Evolutionary conservation across 179 eudicot species (phyloP), one percentile per base, ranked within the genome.

Genomic region (Spergularia azorica): DNA sequence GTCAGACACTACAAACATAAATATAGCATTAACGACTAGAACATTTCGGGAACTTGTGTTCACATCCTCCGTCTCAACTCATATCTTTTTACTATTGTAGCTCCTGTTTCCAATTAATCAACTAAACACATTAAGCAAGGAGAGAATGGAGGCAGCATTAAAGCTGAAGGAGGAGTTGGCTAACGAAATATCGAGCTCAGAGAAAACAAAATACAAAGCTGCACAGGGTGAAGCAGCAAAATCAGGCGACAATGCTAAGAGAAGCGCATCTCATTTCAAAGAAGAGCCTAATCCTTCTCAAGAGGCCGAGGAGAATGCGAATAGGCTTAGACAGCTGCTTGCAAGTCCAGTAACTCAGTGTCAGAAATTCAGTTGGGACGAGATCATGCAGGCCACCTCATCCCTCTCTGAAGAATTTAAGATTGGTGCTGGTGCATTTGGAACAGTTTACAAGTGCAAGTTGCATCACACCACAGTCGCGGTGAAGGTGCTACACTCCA

Each of bases 401-500:
- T 87, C 91, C 14, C 84, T 92, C 60, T 86, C 94, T 2, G 87
- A 89, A 0, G 73, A 86, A 70, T 90, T 84, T 61, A 88, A 78
- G 76, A 87, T 92, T 43, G 97, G 97, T 71, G 79, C 74, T 79
- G 97, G 97, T 73, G 90, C 88, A 18, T 87, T 87, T 56, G 97
- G 97, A 77, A 91, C 87, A 62, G 96, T 92, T 8, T 92, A 87
- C 71, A 92, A 88, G 76, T 88, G 94, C 83, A 87, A 86, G 74
- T 85, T 91, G 82, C 92, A 86, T 78, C 91, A 89, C 80, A 92
- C 92, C 14, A 83, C 87, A 10, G 97, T 88, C 36, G 97, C 97
- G 7, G 88, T 86, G 15, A 92, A 92, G 83, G 89, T 91, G 51
- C 90, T 92, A 39, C 92, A 88, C 76, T 82, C 90, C 43, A 77